Evolutionary conservation across 2,329 filamentous ascomycete genomes (phyloP), one percentile per base, ranked within the genome.

Genomic region (Venturia carpophila): DNA sequence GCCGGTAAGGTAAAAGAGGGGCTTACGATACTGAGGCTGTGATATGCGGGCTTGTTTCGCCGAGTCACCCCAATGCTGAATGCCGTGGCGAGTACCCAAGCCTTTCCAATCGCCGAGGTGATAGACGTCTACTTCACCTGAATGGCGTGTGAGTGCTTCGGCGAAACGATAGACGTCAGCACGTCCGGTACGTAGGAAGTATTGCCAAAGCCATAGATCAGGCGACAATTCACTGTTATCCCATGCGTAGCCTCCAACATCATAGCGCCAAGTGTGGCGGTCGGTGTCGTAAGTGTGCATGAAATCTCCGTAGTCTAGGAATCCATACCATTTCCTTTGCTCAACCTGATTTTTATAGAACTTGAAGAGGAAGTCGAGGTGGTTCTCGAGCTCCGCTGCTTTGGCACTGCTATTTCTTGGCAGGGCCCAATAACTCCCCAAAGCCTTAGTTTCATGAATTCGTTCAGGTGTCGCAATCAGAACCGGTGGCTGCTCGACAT

Each of bases 161-260:
- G 84, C 84, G 60, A 87, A 80, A 0, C 82, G 78, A 69, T 82
- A 87, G 0, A 84, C 80, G 63, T 85, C 83, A 3, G 79, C 78
- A 1, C 81, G 76, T 0, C 84, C 84, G 0, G 83, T 87, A 11
- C 82, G 80, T 1, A 87, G 77, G 73, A 87, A 87, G 66, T 84
- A 83, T 4, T 79, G 80, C 85, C 85, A 87, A 69, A 87, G 80
- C 74, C 82, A 87, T 1, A 87, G 72, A 68, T 87, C 84, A 0
- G 85, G 82, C 0, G 84, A 87, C 0, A 87, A 76, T 70, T 87
- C 84, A 0, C 82, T 84, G 69, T 87, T 87, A 61, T 87, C 84
- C 85, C 85, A 87, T 0, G 83, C 84, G 66, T 84, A 87, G 0
- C 85, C 85, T 3, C 85, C 85, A 21, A 87, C 72, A 58, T 87